Base-by-base conservation (phyloP, 2,329 filamentous ascomycete species). In the Calycina herbarum region DNA sequence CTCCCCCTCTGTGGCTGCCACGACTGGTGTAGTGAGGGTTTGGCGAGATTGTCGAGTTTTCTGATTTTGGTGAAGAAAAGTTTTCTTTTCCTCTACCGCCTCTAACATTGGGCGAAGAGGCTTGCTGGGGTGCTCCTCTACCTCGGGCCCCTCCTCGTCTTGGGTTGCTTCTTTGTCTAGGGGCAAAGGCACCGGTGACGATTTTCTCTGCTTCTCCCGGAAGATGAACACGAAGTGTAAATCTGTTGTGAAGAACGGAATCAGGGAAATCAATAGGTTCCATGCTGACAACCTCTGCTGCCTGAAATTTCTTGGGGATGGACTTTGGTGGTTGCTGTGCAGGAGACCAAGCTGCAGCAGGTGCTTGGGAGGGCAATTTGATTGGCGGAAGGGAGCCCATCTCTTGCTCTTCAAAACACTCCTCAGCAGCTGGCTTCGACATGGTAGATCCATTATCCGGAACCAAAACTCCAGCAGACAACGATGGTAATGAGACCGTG, bases 341-440 rank as follows among this genome's bases (percentile, higher is more conserved):
- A 15, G 87, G 84, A 64, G 83, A 81, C 88, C 89, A 92, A 17
- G 87, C 85, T 42, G 84, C 82, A 42, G 86, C 83, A 1, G 89
- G 88, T 4, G 83, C 83, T 64, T 83, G 83, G 58, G 83, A 81
- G 7, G 90, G 90, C n/a, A 93, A 79, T 63, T 84, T 85, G 29
- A 93, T 86, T 27, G 85, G 82, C 0, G 90, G 90, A n/a, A 92
- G 78, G 7, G 90, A 93, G 3, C 90, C 90, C 81, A 91, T 91
- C 76, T 93, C 90, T 73, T 91, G 89, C 73, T 93, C 89, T 74
- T 92, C 91, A 69, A 94, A 94, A 69, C 91, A 92, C 67, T 91
- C 89, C 69, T 93, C 90, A 5, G 90, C 89, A 78, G 92, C 89
- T 59, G 87, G 86, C 73, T 89, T 91, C 3, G 87, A 87, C 17